A percentile compares a stretch with the other conserved stretches of the same genome.
Conservation (phyloP, 1,284 basidiomycete species). For the Irpex sp. region DNA sequence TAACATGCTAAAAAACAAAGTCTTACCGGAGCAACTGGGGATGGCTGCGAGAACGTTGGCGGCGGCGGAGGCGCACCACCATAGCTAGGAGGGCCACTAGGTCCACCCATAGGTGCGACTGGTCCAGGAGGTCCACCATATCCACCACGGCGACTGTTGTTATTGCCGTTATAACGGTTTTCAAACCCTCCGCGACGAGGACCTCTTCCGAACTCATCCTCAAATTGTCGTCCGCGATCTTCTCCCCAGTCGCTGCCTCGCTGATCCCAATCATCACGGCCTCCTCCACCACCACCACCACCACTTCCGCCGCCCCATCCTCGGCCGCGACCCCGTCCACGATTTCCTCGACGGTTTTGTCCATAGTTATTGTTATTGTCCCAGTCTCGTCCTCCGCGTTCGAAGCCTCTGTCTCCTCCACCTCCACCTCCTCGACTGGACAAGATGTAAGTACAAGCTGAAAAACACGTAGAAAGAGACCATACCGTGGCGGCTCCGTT, state of each 20-base stretch:
- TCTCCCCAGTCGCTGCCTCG: constrained; percentile 37
- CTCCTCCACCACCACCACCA: constrained; percentile 21
- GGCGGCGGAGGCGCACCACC: constrained; percentile 25
- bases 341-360: constrained; percentile 29
- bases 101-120: constrained; percentile 16
- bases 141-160: constrained; percentile 21
- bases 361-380: constrained; percentile 33
- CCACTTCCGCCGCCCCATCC: constrained; percentile 15
- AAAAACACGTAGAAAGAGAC: background rate
- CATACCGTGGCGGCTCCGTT: constrained; percentile 22
- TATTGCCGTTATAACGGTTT: constrained; percentile 31
- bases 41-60: constrained; percentile 23
- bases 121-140: constrained; percentile 30
- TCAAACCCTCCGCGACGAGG: constrained; percentile 25
- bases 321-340: constrained; percentile 22
- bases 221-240: constrained; percentile 42
- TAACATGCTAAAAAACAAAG: background rate
- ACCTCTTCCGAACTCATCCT: constrained; percentile 38
- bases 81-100: constrained; percentile 28
- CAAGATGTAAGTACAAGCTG: background rate
- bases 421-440: background rate
- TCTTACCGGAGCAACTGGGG: constrained; percentile 25
- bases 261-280: constrained; percentile 39
- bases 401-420: constrained; percentile 29
- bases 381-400: constrained; percentile 41